phyloP scores from a whole-genome alignment of 139 green algal species.

The Coelastrella sp. region DNA sequence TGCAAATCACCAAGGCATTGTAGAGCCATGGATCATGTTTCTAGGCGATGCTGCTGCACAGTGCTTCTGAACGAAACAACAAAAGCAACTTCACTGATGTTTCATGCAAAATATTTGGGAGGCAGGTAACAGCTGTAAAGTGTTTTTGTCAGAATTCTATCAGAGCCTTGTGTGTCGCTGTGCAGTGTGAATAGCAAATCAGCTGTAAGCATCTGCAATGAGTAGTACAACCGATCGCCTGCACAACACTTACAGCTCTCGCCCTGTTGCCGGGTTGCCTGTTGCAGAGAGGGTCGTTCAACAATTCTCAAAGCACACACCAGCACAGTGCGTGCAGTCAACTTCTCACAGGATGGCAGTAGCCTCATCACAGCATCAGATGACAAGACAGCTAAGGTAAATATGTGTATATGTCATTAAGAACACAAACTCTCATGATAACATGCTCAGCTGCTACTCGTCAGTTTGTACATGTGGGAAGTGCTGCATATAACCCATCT shows the following conservation, averaged over 20 bases:
- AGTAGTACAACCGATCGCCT: too few relatives aligned
- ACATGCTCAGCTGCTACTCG: not conserved
- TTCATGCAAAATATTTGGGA: too few relatives aligned
- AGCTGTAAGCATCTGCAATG: not conserved
- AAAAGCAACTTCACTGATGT: too few relatives aligned
- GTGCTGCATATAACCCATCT: too few relatives aligned
- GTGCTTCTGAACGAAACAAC: too few relatives aligned
- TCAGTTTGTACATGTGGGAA: too few relatives aligned
- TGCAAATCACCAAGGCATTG: too few relatives aligned
- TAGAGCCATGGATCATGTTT: too few relatives aligned
- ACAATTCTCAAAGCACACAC: slow-evolving; percentile 88
- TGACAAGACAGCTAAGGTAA: slow-evolving; percentile 92
- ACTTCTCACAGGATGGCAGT: slow-evolving; percentile 81
- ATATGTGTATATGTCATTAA: not conserved
- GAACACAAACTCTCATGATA: not conserved
- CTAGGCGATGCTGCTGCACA: too few relatives aligned
- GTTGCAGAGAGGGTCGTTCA: slow-evolving; percentile 83
- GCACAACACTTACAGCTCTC: not conserved
- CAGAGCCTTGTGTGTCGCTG: too few relatives aligned
- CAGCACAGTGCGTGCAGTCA: slow-evolving; percentile 81
- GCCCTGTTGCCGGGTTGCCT: not conserved
- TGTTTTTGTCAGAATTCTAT: too few relatives aligned
- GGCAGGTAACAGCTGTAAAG: too few relatives aligned
- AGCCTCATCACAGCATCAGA: slow-evolving; percentile 83
- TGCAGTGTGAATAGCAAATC: not conserved